Base-by-base conservation (phyloP, 2,329 filamentous ascomycete species). In the Camillea tinctor region DNA sequence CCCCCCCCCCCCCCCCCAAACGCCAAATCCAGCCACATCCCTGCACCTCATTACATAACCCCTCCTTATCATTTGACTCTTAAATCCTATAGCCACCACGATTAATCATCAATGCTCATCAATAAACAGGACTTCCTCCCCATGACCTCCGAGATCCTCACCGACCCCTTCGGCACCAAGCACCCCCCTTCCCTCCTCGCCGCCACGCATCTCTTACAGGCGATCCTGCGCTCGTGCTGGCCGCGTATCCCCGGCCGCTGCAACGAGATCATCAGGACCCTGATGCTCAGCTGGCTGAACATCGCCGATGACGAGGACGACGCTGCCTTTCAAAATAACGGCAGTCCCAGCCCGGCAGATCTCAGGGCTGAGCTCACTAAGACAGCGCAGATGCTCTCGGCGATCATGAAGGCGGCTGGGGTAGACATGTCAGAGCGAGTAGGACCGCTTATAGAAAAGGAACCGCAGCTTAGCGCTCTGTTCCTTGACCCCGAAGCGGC, bases 111-210 rank as follows among this genome's bases (percentile, higher is more conserved):
- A 30, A 26, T 4, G 13, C 26, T 21, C n/a, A 24, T 40, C 20
- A 55, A 24, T 40, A 19, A 55, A 54, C 60, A 91, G 80, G 84
- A 87, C 52, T 74, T 94, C 7, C 72, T 96, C 0, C 86, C 90
- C 0, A 79, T 93, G 64, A 74, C 92, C 9, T 85, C 85, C 2
- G 77, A 79, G 48, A 83, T 89, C 9, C 77, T 96, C 56, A 81
- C 84, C 2, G 87, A 93, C 68, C 87, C 91, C 0, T 91, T 95
- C 69, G 82, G 83, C 1, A 76, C 82, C 9, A 79, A 81, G 1
- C 79, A 84, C 62, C 77, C 82, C 1, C 75, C 79, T 0, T 76
- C 88, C 1, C 74, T 92, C 1, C 56, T 80, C 0, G 78, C 83
- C 0, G 82, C 86, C 0, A 73, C 82, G 2, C 72, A 77, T 19